Base-by-base conservation (phyloP, 352 stramenopile species). In the Phytophthora pluvialis region DNA sequence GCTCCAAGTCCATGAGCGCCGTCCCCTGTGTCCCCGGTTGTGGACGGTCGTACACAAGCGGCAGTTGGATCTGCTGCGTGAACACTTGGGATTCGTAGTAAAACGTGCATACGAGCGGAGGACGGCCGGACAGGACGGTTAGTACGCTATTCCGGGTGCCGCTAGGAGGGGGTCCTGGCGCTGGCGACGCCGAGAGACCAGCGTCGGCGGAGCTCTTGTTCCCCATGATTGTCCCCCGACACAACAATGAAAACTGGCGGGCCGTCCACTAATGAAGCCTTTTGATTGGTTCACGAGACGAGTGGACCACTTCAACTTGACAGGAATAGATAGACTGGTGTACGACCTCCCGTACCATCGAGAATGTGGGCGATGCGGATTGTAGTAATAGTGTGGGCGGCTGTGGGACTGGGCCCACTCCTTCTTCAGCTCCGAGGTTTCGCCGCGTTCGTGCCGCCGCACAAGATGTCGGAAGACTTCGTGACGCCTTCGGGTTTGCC, bases 71-170 rank as follows among this genome's bases (percentile, higher is more conserved):
- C 61, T 85, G 59, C 8, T 73, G 72, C 46, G 56, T 82, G 51
- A 81, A 66, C 42, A 78, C 68, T 52, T 74, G 73, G 4, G 51
- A 59, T 50, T 91, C 83, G 55, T 90, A 88, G 71, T 90, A 80
- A 64, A 93, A 93, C 5, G 84, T 77, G 66, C 83, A 91, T 51
- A 86, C 73, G 35, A 93, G 72, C 39, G 82, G 85, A 56, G 77
- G 64, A 0, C 79, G 79, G 29, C 56, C 55, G 8, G 60, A 49
- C 44, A 91, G 60, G 15, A 50, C 18, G 12, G 60, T 51, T 15
- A 89, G 35, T 8, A 70, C 26, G 8, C 38, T 33, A 38, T 48
- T 59, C 15, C 13, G 28, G 12, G 18, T 42, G 28, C 39, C 12
- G 8, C 10, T 53, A 31, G 40, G 15, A 32, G n/a, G 10, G 7